A percentile compares a stretch with the other conserved stretches of the same genome.
Evolutionary conservation across 345 rosid species (phyloP).

Genomic region (Dipteronia dyeriana): DNA sequence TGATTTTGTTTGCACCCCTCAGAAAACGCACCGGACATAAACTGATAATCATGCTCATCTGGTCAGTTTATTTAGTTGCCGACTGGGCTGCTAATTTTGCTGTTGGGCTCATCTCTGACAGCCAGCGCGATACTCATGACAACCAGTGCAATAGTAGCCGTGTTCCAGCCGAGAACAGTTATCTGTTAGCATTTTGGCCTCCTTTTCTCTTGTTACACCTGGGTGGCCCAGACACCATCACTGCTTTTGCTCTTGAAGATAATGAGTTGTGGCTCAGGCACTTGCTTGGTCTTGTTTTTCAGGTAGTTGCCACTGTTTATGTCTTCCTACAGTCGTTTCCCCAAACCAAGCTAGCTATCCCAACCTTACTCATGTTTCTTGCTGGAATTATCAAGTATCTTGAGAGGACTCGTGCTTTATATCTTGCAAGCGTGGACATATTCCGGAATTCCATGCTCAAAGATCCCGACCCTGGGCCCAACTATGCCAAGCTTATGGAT

Average conservation of each 20-base stretch:
- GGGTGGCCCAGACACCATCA: slow-evolving; percentile 23
- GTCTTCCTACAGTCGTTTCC: background rate
- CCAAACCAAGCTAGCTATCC: background rate
- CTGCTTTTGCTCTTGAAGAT: slow-evolving; percentile 18
- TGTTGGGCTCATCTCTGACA: too few relatives aligned
- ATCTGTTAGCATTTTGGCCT: slow-evolving; percentile 12
- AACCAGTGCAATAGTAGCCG: too few relatives aligned
- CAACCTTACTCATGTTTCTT: slow-evolving; percentile 17
- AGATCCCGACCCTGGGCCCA: slow-evolving; percentile 6
- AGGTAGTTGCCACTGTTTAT: background rate
- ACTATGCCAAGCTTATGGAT: slow-evolving; percentile 15
- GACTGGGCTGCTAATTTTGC: too few relatives aligned
- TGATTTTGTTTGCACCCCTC: too few relatives aligned
- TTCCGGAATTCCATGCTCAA: slow-evolving; percentile 16
- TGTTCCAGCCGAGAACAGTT: too few relatives aligned
- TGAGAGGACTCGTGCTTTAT: slow-evolving; percentile 23
- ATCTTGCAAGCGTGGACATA: slow-evolving; percentile 17
- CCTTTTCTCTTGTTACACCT: slow-evolving; percentile 13
- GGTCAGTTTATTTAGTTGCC: too few relatives aligned
- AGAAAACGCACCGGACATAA: too few relatives aligned
- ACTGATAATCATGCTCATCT: too few relatives aligned
- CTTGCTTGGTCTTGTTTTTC: background rate
- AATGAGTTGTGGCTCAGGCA: slow-evolving; percentile 19
- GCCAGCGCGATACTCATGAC: too few relatives aligned
- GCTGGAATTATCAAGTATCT: slow-evolving; percentile 24